Conservation (phyloP, 495 filamentous ascomycete genomes). For the Neurospora hispaniola region DNA sequence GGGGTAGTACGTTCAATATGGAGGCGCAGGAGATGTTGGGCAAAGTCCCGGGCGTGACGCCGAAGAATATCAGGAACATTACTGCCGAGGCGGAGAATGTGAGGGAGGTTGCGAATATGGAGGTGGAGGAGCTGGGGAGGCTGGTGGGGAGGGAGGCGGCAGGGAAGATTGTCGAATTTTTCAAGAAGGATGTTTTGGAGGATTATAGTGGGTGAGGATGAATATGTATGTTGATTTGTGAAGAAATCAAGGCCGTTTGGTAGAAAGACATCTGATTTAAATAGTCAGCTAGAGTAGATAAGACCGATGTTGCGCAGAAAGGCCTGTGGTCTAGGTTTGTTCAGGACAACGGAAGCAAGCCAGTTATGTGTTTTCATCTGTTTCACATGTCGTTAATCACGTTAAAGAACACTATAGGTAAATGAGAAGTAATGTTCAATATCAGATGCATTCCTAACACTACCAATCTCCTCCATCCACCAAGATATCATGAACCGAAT, state of each 20-base stretch:
- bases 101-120: slow-evolving; percentile 78
- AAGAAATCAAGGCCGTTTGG: too few relatives aligned
- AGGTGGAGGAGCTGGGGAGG: slow-evolving; percentile 54
- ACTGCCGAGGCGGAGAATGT: slow-evolving; percentile 67
- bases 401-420: too few relatives aligned
- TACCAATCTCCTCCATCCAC: neutral
- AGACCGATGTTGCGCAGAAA: neutral
- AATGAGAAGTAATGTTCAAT: neutral
- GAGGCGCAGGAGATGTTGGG: slow-evolving; percentile 78
- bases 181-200: slow-evolving; percentile 64
- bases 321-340: too few relatives aligned
- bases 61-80: slow-evolving; percentile 59
- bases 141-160: slow-evolving; percentile 74
- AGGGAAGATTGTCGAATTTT: slow-evolving; percentile 69
- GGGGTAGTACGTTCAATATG: slow-evolving; percentile 41
- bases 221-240: neutral
- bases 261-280: too few relatives aligned
- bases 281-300: neutral
- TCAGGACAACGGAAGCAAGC: neutral
- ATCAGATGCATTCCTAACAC: neutral
- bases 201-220: slow-evolving; percentile 8
- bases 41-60: slow-evolving; percentile 75
- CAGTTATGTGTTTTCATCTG: neutral
- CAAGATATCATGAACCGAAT: neutral
- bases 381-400: neutral